Percentiles rank a stretch among this genome's conserved stretches.
These are phyloP conservation scores for Talaromyces wortmannii DNA, from an alignment of 495 filamentous ascomycete genomes.

Conservation along the genomic window DNA sequence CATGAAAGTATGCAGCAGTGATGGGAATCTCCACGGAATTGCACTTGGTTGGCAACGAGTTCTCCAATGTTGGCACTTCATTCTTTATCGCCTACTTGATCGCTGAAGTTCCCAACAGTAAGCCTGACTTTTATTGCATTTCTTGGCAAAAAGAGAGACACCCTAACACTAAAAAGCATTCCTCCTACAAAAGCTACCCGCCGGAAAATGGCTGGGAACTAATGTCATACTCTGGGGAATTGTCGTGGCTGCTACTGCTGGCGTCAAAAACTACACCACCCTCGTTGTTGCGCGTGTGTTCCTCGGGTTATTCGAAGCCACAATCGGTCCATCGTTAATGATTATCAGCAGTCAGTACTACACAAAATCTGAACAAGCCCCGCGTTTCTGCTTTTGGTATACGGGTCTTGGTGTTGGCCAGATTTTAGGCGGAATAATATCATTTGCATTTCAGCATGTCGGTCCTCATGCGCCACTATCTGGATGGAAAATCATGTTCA, in stretches of 20 bases:
- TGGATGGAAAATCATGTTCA: slow-evolving; percentile 61
- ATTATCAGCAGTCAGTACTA: slow-evolving; percentile 52
- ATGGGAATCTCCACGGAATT: slow-evolving; percentile 48
- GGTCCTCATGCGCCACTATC: slow-evolving; percentile 24
- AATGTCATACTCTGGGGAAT: slow-evolving; percentile 55
- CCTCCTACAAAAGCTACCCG: slow-evolving; percentile 46
- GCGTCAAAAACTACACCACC: slow-evolving; percentile 38
- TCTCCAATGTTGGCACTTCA: slow-evolving; percentile 44
- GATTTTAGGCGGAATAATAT: slow-evolving; percentile 54
- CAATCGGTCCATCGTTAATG: slow-evolving; percentile 52
- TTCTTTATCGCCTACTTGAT: slow-evolving; percentile 52
- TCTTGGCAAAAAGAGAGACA: background rate
- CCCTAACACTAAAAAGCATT: slow-evolving; percentile 8
- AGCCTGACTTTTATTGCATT: background rate
- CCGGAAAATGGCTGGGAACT: slow-evolving; percentile 47
- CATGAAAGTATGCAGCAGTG: slow-evolving; percentile 45
- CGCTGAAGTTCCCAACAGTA: slow-evolving; percentile 48
- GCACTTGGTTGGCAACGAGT: slow-evolving; percentile 44
- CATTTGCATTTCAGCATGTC: slow-evolving; percentile 56
- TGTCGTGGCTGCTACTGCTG: slow-evolving; percentile 49
- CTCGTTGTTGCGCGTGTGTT: slow-evolving; percentile 47
- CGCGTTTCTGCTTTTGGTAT: slow-evolving; percentile 61
- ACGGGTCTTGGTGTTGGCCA: slow-evolving; percentile 56
- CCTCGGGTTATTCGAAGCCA: slow-evolving; percentile 58
- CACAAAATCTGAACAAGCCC: slow-evolving; percentile 52